These are phyloP conservation scores for Collybiopsis luxurians DNA, from an alignment of 768 basidiomycete species.

Conservation along the genomic window DNA sequence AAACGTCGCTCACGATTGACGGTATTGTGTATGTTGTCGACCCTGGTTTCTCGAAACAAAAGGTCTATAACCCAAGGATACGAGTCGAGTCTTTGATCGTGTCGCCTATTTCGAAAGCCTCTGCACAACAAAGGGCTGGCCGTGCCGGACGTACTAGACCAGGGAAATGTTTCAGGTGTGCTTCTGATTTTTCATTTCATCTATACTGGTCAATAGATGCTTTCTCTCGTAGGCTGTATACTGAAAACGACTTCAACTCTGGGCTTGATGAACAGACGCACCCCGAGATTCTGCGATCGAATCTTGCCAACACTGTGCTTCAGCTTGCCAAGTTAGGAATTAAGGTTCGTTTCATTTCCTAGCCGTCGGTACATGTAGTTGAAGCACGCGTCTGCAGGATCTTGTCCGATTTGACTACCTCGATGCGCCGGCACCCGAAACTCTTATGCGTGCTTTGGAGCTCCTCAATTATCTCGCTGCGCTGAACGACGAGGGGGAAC, in stretches of 20 bases:
- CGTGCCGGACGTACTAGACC: constrained; percentile 95
- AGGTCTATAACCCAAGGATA: constrained; percentile 96
- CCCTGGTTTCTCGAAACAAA: constrained; percentile 97
- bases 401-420: constrained; percentile 86
- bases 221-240: constrained; percentile 63
- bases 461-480: constrained; percentile 90
- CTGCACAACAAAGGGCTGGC: constrained; percentile 93
- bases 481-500: constrained; percentile 89
- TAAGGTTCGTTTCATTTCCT: constrained; percentile 44
- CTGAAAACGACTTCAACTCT: constrained; percentile 94
- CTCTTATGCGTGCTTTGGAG: constrained; percentile 95
- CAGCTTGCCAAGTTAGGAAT: constrained; percentile 94
- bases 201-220: not conserved
- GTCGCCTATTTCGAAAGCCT: constrained; percentile 94
- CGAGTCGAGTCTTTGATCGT: constrained; percentile 93
- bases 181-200: not conserved
- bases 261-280: constrained; percentile 97
- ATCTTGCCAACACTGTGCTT: constrained; percentile 89
- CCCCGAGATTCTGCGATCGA: constrained; percentile 93
- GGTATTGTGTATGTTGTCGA: constrained; percentile 99
- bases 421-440: constrained; percentile 93
- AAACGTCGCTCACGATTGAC: constrained; percentile 96
- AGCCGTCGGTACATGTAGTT: not conserved
- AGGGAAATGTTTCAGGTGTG: constrained; percentile 81
- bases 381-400: constrained; percentile 43